Base-by-base conservation (phyloP, 1,284 basidiomycete genomes). In the Singerocomus rubriflavus region DNA sequence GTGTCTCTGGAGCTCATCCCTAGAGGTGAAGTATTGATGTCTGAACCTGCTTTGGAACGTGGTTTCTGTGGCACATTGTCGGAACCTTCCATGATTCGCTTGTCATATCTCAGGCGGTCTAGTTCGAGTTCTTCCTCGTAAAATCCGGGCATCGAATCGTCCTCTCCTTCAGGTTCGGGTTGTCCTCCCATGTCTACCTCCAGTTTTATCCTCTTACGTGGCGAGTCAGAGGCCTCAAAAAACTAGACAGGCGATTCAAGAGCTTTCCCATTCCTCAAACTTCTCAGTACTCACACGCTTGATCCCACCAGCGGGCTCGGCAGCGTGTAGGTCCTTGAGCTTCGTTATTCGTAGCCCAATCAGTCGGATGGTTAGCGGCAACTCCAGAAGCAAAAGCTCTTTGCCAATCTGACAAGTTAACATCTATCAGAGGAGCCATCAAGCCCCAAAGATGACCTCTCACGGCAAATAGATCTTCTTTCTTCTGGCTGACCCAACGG, bases 291-390 rank as follows among this genome's bases (percentile, higher is more conserved):
- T 51, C 62, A 87, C 88, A 46, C 80, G 73, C 64, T 85, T 85
- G 50, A 91, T 88, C 4, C 79, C 76, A 21, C 68, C 71, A 14
- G 60, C 59, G 13, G 78, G 72, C 26, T 75, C 73, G 42, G 74
- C 62, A 13, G 73, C 76, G 53, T 75, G 74, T 26, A 94, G 69
- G 67, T 96, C 92, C 62, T 88, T 91, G 50, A 96, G 71, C 54
- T 89, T 93, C 3, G 91, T 93, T 21, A 93, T 75, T 40, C 92
- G 77, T 25, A 96, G 72, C 3, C 92, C 92, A 50, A 96, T 85
- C 5, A 96, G 74, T 36, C 93, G 78, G 21, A 94, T 71, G 16
- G 78, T 84, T 21, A 93, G 65, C 0, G 91, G 93, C 12, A 91
- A 70, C 67, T 93, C 91, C 9, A 84, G 78, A 44, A 84, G 74